phyloP scores from a whole-genome alignment of 176 grass and related monocot species.

The Hordeum marinum region DNA sequence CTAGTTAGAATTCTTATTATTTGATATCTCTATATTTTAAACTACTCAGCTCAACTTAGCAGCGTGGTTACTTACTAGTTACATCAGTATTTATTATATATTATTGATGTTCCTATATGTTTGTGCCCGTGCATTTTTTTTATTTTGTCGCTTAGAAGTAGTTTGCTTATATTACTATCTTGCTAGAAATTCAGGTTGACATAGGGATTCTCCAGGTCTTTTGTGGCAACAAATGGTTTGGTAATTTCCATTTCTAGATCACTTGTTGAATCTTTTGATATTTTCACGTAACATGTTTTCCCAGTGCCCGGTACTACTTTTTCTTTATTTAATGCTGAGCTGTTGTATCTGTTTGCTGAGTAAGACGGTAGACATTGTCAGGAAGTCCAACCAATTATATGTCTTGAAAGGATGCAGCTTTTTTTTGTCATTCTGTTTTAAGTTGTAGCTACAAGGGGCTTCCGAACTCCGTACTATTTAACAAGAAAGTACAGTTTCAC shows the following conservation, averaged over 20 bases:
- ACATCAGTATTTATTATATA: background rate
- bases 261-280: background rate
- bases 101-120: conserved; percentile 10
- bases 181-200: background rate
- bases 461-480: background rate
- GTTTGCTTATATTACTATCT: background rate
- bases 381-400: background rate
- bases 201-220: background rate
- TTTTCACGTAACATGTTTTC: background rate
- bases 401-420: background rate
- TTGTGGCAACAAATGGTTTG: background rate
- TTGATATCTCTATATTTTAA: background rate
- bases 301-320: background rate
- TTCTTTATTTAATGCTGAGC: background rate
- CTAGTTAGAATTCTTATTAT: background rate
- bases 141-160: background rate
- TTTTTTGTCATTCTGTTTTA: background rate
- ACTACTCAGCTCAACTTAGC: background rate
- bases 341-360: background rate
- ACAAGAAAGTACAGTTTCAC: background rate
- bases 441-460: background rate
- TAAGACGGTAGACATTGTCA: background rate
- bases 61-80: background rate
- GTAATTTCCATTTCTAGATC: background rate
- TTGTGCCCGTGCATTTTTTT: background rate